These are phyloP conservation scores for Mycena metata DNA, from an alignment of 768 basidiomycete genomes.

Conservation along the genomic window DNA sequence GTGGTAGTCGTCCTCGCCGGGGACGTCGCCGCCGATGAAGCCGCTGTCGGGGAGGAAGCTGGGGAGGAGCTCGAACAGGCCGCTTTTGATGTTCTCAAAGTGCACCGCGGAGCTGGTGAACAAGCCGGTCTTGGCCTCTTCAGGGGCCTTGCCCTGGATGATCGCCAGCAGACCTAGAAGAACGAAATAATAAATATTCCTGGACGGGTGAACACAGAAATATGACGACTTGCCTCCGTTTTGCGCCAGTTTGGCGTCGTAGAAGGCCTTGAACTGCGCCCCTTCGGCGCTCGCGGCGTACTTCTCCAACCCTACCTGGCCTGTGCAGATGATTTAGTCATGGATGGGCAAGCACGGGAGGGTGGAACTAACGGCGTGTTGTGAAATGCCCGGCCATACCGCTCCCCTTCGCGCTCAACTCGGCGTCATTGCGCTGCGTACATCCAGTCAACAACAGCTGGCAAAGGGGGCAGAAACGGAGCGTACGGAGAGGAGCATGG, in stretches of 20 bases:
- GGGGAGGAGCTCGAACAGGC: constrained; percentile 57
- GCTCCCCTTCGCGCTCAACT: constrained; percentile 57
- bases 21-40: constrained; percentile 62
- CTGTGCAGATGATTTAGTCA: constrained; percentile 40
- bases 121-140: constrained; percentile 53
- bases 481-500: constrained; percentile 56
- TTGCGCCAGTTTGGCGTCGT: constrained; percentile 54
- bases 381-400: no score
- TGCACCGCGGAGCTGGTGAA: constrained; percentile 54
- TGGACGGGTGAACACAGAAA: no score
- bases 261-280: constrained; percentile 57
- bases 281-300: constrained; percentile 51
- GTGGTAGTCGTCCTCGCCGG: constrained; percentile 70
- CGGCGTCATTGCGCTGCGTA: constrained; percentile 59
- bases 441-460: neutral
- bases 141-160: constrained; percentile 54
- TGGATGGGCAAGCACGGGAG: neutral
- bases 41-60: constrained; percentile 54
- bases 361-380: constrained; percentile 55
- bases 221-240: constrained; percentile 48
- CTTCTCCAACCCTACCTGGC: constrained; percentile 58
- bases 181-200: neutral
- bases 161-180: constrained; percentile 51
- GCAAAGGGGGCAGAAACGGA: neutral
- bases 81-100: constrained; percentile 53